Percentiles rank a stretch among this genome's conserved stretches.
These are phyloP conservation scores for Boletus mariae DNA, from an alignment of 1,284 basidiomycete genomes.

Conservation along the genomic window DNA sequence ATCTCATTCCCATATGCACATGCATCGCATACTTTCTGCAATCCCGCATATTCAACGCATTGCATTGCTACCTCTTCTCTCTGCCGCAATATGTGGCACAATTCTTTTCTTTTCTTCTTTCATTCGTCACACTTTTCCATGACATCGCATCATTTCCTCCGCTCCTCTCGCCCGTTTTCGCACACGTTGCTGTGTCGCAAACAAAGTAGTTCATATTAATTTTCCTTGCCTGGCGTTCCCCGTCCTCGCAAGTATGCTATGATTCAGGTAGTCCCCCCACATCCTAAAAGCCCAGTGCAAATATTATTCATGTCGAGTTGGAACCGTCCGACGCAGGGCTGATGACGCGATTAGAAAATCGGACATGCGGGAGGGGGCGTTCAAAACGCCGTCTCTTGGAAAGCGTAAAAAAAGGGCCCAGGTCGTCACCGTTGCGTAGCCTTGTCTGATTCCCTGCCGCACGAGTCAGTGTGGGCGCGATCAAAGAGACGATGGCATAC, in stretches of 20 bases:
- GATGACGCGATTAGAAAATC: not conserved
- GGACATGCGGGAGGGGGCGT: not conserved
- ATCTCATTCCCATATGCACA: conserved; percentile 14
- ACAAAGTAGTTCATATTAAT: conserved; percentile 14
- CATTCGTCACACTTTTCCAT: conserved; percentile 19
- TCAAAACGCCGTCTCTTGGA: conserved; percentile 6
- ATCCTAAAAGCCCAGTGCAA: not conserved
- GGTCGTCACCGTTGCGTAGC: conserved; percentile 16
- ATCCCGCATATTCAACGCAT: conserved; percentile 28
- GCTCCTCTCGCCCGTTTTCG: conserved; percentile 9
- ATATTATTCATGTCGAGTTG: not conserved
- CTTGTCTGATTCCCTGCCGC: conserved; percentile 22
- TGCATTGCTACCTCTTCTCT: conserved; percentile 15
- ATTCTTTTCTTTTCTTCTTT: conserved; percentile 14
- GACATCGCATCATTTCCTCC: conserved; percentile 15
- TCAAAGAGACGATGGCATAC: conserved; percentile 26
- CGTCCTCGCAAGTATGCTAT: conserved; percentile 23
- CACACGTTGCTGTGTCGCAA: conserved; percentile 11
- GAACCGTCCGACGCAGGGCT: not conserved
- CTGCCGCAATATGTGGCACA: conserved; percentile 15
- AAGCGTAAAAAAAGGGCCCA: not conserved
- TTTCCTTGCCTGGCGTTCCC: conserved; percentile 12
- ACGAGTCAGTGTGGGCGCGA: conserved; percentile 7
- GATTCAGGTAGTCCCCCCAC: conserved; percentile 7
- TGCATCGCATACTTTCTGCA: conserved; percentile 25